Base-by-base conservation (phyloP, 257 asterid species). In the Jasminum sambac region DNA sequence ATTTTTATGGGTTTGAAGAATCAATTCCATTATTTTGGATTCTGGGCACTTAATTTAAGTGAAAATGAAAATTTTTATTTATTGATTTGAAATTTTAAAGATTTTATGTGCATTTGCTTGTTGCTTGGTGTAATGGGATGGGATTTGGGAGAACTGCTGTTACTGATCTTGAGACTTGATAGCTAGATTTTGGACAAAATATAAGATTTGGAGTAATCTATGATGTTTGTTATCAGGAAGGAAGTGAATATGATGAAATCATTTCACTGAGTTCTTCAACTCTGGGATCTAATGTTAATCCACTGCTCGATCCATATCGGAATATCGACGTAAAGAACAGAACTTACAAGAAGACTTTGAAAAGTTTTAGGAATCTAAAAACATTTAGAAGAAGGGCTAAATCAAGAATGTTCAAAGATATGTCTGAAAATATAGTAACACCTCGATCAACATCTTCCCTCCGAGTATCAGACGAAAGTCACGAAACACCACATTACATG, bases 231-330 rank as follows among this genome's bases (percentile, higher is more conserved):
- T 42, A 75, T 72, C 84, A 88, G 88, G 91, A 78, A 69, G 86
- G 78, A 76, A 90, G 82, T 82, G 95, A 86, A 36, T 58, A 43
- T 72, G 95, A 86, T 76, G 96, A 83, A 19, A 74, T 42, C 37
- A 72, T 76, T 25, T 88, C 88, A 8, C 43, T 74, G 59, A 74
- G 58, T 79, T 87, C 87, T 67, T 87, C 92, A 48, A 77, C 85
- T 70, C 67, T 80, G 73, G 90, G 77, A 84, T 90, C 95, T 58
- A 17, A 82, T 1, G 52, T 69, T 13, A 72, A 44, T 70, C 77
- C 75, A 48, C 69, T 74, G 11, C 40, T 40, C 69, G 68, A 62
- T 41, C 68, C 66, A 23, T 61, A 67, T 64, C 36, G 10, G 23
- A 23, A 43, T 26, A 72, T 12, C 46, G 77, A 59, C 61, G 66